Percentiles rank a stretch among this genome's conserved stretches.
Conservation (phyloP, 495 filamentous ascomycete species). For the Xanthoparmelia taractica region DNA sequence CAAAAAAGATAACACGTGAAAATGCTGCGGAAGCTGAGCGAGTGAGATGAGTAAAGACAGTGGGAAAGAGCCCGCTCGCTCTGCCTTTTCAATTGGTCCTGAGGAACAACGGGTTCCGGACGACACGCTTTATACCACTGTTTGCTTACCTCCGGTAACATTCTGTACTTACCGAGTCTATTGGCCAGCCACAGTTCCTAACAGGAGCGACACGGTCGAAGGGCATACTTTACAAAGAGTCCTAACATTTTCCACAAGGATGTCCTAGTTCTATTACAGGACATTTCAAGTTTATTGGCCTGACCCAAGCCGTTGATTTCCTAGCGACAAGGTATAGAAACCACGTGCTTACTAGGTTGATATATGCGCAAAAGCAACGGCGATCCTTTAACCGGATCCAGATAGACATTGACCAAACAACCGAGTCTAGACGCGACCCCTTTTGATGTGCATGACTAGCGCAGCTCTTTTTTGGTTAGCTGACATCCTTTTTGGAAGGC, state of each 20-base stretch:
- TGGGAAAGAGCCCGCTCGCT: background rate
- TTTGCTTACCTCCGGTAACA: background rate
- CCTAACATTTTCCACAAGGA: background rate
- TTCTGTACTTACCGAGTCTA: background rate
- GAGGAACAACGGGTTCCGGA: background rate
- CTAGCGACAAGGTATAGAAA: background rate
- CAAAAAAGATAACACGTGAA: background rate
- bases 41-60: background rate
- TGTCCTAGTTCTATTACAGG: background rate
- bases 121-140: background rate
- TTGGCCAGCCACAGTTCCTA: background rate
- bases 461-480: background rate
- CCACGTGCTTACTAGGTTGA: too few relatives aligned
- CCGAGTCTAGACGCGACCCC: background rate
- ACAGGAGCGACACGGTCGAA: background rate
- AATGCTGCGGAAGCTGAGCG: background rate
- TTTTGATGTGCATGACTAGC: background rate
- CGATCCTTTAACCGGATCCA: background rate
- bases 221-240: background rate
- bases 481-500: background rate
- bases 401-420: background rate
- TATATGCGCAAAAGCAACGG: too few relatives aligned
- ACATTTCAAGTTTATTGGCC: background rate
- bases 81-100: background rate
- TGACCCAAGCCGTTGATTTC: fast-evolving